Evolutionary conservation across 2,329 filamentous ascomycete species (phyloP), one percentile per base, ranked within the genome.

Genomic region (Periconia macrospinosa): DNA sequence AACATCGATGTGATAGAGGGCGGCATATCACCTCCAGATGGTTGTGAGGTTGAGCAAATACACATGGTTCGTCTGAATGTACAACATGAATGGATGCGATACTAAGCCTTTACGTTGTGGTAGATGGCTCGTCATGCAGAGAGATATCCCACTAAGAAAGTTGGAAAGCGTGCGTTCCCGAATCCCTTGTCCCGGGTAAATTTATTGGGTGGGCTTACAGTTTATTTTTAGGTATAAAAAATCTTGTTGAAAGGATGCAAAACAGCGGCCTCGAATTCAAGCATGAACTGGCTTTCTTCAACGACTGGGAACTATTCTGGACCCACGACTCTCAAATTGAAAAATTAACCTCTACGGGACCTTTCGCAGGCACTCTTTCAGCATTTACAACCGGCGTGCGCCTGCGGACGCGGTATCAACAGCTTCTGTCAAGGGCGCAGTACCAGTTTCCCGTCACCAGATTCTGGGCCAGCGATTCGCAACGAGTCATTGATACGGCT

Each of bases 41-140:
- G 76, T 2, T 85, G 83, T 60, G 63, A 68, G 15, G 74, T 85
- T 7, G 79, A 83, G 52, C 82, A 85, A 63, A 77, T 84, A n/a
- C 82, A 85, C 66, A 81, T 85, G 81, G 81, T 83, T 44, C 20
- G 65, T 66, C 44, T 20, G 33, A 17, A 19, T 8, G 11, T 6
- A 33, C 19, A 33, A 10, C 20, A 15, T 43, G 23, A 33, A 30
- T 37, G 23, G 19, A 70, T 53, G 62, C 51, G 43, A 49, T 30
- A 7, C 45, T 49, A 11, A 15, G 11, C 11, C 15, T 37, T 37
- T 37, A n/a, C 15, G 11, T 37, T 23, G 13, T 20, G 8, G 18
- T 40, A 83, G 81, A 79, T 85, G 73, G 81, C 83, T 18, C 76
- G 83, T 41, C 83, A 86, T 71, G 80, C 75, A 19, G 83, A 84